Base-by-base conservation (phyloP, 768 basidiomycete species). In the Russula sp. region DNA sequence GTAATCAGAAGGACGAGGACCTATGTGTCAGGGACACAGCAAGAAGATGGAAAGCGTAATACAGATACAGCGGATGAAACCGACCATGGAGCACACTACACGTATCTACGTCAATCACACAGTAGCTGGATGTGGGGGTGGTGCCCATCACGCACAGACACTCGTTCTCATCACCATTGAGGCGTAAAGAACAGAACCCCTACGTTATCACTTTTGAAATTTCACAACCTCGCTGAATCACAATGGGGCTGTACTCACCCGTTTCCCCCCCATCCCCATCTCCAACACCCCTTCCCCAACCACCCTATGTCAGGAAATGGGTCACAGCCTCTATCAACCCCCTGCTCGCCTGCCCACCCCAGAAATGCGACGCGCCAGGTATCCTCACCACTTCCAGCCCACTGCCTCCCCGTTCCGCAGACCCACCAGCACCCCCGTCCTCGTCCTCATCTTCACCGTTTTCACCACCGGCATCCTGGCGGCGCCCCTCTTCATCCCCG, bases 361-460 rank as follows among this genome's bases (percentile, higher is more conserved):
- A 67, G 56, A 67, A 67, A 54, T 67, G 66, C 20, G 66, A 52
- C 38, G 59, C 66, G 20, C 51, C 60, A 11, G 58, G 56, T 56
- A 67, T 58, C 49, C 53, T 46, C 51, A 66, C 65, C 48, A 62
- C 60, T 16, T 56, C 58, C 47, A 65, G 51, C 38, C 51, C 61
- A 47, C 18, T 47, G 3, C 64, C 36, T 16, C 49, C 53, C 22
- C 45, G 56, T 16, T 59, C 56, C 22, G 36, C 54, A 29, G 25
- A 29, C 25, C 2, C 25, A 29, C 2, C 38, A 13, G 22, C 29
- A 48, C 6, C 8, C 25, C 59, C 62, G 3, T 14, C 61, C 50
- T 49, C 43, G n/a, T 16, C 22, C 5, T 51, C 61, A 29, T 45
- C 48, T 46, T 41, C 41, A 20, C 36, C 29, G 6, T 22, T 16